phyloP scores from a whole-genome alignment of 306 rosid genomes.

The Dryas alaskensis region DNA sequence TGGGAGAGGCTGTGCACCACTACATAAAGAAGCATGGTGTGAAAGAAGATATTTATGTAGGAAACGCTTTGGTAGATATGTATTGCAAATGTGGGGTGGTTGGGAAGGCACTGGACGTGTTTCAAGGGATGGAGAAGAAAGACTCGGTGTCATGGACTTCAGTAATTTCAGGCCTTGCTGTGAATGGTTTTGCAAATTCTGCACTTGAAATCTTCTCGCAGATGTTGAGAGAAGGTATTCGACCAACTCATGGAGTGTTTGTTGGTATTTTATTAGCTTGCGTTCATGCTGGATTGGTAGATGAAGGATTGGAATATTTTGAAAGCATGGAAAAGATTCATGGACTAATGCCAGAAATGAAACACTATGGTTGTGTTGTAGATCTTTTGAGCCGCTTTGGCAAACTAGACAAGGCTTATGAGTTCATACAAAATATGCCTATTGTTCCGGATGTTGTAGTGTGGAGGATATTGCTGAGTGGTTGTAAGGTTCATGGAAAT shows the following conservation, averaged over 20 bases:
- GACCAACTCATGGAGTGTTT: constrained; percentile 67
- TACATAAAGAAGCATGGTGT: constrained; percentile 48
- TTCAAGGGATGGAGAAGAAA: constrained; percentile 55
- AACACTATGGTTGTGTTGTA: constrained; percentile 73
- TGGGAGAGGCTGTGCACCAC: constrained; percentile 64
- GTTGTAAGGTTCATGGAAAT: constrained; percentile 78
- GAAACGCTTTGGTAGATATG: constrained; percentile 77
- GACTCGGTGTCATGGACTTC: constrained; percentile 77
- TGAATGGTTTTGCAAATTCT: constrained; percentile 72
- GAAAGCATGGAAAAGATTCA: constrained; percentile 65
- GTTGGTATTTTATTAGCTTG: constrained; percentile 78
- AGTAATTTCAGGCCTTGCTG: constrained; percentile 71
- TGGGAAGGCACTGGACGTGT: constrained; percentile 71
- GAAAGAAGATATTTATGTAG: constrained; percentile 62
- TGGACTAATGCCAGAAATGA: constrained; percentile 70
- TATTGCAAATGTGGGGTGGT: constrained; percentile 82
- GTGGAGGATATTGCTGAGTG: constrained; percentile 78
- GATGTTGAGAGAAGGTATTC: constrained; percentile 60
- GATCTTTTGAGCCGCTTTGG: constrained; percentile 88
- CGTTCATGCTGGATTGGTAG: constrained; percentile 79
- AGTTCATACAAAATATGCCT: constrained; percentile 67
- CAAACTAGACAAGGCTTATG: constrained; percentile 62
- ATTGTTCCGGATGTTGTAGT: constrained; percentile 59
- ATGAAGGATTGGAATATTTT: constrained; percentile 66
- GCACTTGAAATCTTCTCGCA: constrained; percentile 54